Evolutionary conservation across 345 rosid genomes (phyloP).

Genomic region (Diplotaxis tenuifolia): DNA sequence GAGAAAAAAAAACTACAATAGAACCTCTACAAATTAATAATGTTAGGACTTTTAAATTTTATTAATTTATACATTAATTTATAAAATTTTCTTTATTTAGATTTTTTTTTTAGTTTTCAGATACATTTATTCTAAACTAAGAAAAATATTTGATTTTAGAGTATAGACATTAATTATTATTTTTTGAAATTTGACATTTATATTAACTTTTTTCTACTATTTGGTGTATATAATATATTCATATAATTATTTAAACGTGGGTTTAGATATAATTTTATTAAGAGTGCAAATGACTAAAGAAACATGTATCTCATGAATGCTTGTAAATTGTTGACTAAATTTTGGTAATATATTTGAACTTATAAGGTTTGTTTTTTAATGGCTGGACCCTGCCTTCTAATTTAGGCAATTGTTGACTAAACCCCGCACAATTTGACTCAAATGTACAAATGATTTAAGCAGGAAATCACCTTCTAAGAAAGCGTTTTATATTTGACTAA

Average conservation of each 20-base stretch:
- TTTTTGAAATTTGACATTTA: too few species aligned
- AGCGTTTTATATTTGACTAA: background rate
- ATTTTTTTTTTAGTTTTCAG: too few species aligned
- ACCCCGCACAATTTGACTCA: background rate
- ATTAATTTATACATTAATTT: too few species aligned
- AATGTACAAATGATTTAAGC: background rate
- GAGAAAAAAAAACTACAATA: background rate
- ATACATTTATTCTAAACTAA: too few species aligned
- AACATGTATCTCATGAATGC: background rate
- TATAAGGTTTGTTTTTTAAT: background rate
- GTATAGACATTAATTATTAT: too few species aligned
- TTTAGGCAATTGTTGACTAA: background rate
- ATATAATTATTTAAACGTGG: too few species aligned
- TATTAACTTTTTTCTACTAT: too few species aligned
- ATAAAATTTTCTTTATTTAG: too few species aligned
- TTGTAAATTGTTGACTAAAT: background rate
- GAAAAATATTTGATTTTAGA: too few species aligned
- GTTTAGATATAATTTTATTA: background rate
- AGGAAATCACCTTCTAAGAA: background rate
- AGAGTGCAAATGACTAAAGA: background rate
- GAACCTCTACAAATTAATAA: too few species aligned
- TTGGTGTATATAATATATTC: too few species aligned
- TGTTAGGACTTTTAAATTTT: too few species aligned
- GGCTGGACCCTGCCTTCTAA: background rate
- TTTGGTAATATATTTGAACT: background rate